A percentile compares a stretch with the other conserved stretches of the same genome.
phyloP scores from a whole-genome alignment of 192 early-diverging fungal species.

The Kickxella alabastrina region DNA sequence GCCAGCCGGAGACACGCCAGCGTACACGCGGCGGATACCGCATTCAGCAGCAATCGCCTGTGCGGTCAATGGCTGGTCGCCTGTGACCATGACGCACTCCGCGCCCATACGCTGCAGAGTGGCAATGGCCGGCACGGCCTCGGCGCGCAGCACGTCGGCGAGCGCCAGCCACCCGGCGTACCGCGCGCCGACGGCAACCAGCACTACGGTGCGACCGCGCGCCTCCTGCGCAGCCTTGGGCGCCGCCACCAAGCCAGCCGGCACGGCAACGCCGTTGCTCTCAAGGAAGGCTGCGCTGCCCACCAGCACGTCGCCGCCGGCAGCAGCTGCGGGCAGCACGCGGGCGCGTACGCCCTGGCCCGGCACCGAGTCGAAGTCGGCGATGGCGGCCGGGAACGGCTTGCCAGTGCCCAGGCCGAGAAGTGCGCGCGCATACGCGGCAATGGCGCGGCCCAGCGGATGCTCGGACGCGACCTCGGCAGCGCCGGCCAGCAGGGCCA shows the following conservation, averaged over 20 bases:
- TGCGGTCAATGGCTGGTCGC: constrained; percentile 85
- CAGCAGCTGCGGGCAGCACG: constrained; percentile 34
- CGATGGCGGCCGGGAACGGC: constrained; percentile 44
- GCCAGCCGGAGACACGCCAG: constrained; percentile 84
- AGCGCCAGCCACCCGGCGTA: constrained; percentile 72
- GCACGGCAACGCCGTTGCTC: constrained; percentile 44
- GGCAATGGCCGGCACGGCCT: constrained; percentile 64
- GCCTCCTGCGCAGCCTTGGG: constrained; percentile 56
- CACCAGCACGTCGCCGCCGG: constrained; percentile 55
- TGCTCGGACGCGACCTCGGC: constrained; percentile 87
- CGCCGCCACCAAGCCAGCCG: constrained; percentile 14
- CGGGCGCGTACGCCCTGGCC: constrained; percentile 67
- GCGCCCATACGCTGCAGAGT: constrained; percentile 72
- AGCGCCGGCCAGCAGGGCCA: constrained; percentile 66
- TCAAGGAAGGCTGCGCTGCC: constrained; percentile 71
- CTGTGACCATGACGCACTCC: constrained; percentile 86
- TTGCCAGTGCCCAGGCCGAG: constrained; percentile 32
- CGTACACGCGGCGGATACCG: constrained; percentile 82
- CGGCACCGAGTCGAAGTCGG: constrained; percentile 63
- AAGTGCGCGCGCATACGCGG: constrained; percentile 53
- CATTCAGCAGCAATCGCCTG: constrained; percentile 74
- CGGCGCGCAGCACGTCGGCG: constrained; percentile 81
- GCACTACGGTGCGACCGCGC: constrained; percentile 73
- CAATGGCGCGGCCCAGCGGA: constrained; percentile 79
- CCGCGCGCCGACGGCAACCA: constrained; percentile 62